Evolutionary conservation across 2,329 filamentous ascomycete species (phyloP), one percentile per base, ranked within the genome.

Genomic region (Aspergillus sp.): DNA sequence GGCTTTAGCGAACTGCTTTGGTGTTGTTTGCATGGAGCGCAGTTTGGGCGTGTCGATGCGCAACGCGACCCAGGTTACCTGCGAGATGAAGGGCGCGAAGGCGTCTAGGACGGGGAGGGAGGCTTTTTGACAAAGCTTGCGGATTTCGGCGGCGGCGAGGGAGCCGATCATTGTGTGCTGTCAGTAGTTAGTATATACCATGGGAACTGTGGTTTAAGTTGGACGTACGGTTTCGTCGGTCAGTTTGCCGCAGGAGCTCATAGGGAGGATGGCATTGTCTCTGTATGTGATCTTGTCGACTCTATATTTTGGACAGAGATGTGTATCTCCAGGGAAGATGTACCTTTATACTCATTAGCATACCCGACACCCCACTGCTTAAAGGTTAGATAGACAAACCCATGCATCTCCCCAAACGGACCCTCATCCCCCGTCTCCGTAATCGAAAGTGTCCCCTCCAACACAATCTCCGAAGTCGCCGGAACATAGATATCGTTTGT

Each of bases 11-110:
- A 83, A 76, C 0, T 76, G 73, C 17, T 68, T 59, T 0, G 76
- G 54, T 0, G 67, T 82, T 15, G 80, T 81, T 45, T 85, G 81
- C 78, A 85, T 80, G 8, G 79, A 76, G 31, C 81, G 81, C 8
- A 88, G 77, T 65, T 82, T 82, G 6, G 77, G 73, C 1, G 79
- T 82, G 66, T 88, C 85, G 21, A 87, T 80, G 57, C 85, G 80
- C 64, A 88, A 62, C 0, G 71, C 79, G 0, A 74, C 73, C 81
- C 81, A 83, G 0, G 76, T 82, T 0, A 78, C 79, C 56, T 81
- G 77, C 0, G 77, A 73, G 57, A 81, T 77, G 49, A 80, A 78
- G 0, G 78, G 79, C 0, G 78, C 61, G 59, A 76, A 79, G 1
- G 74, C 74, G 12, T 81, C 76, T 3, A 63, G 76, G 52, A 83